Percentiles rank a stretch among this genome's conserved stretches.
Evolutionary conservation across 305 asterid species (phyloP).

Genomic region (Plantago coronopus): DNA sequence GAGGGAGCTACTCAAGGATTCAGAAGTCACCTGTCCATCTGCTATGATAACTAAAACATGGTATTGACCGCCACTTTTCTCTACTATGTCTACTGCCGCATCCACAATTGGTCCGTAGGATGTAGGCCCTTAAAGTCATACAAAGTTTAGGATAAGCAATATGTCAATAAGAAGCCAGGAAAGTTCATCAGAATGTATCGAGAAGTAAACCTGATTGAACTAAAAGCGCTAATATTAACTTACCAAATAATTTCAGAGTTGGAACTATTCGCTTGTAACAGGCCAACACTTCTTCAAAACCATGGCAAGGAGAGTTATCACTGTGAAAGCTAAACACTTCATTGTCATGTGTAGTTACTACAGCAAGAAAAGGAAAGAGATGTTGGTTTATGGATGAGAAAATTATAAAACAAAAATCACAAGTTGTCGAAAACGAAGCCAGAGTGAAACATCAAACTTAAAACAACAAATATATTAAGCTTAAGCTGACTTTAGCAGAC

Average conservation of each 20-base stretch:
- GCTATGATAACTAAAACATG: conserved; percentile 84
- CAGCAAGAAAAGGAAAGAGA: conserved; percentile 15
- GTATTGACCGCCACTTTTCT: conserved; percentile 74
- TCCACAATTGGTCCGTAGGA: conserved; percentile 79
- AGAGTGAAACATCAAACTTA: too few species aligned
- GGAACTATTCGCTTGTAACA: conserved; percentile 68
- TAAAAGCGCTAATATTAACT: conserved; percentile 14
- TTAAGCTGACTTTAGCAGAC: background rate
- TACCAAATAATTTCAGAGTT: conserved; percentile 64
- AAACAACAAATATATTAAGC: too few species aligned
- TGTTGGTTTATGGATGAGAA: conserved; percentile 18
- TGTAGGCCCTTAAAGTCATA: conserved; percentile 61
- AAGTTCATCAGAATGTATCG: background rate
- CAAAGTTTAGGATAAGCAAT: background rate
- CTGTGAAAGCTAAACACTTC: conserved; percentile 79
- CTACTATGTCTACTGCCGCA: conserved; percentile 82
- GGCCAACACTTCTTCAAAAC: conserved; percentile 78
- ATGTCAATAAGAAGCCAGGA: too few species aligned
- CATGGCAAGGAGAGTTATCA: conserved; percentile 75
- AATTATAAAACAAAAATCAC: background rate
- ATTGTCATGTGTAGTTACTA: conserved; percentile 69
- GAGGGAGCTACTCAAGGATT: background rate
- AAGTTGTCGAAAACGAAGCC: too few species aligned
- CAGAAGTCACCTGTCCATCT: conserved; percentile 69
- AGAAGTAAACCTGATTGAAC: background rate